Base-by-base conservation (phyloP, 2,329 filamentous ascomycete species). In the Aspergillus chevalieri region DNA sequence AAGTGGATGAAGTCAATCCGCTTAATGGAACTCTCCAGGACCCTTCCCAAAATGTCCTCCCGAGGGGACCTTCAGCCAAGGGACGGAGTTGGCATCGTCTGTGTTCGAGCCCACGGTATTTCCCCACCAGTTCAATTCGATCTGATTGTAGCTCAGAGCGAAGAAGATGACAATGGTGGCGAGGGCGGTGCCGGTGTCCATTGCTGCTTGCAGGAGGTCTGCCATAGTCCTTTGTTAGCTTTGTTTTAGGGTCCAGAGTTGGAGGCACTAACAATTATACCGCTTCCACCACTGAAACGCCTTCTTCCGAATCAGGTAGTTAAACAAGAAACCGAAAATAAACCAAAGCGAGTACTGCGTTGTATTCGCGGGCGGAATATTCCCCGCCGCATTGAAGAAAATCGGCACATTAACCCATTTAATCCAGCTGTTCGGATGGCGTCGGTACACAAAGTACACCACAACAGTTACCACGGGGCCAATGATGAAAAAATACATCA, bases 41-140 rank as follows among this genome's bases (percentile, higher is more conserved):
- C 63, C 61, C 43, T 63, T 65, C 1, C 66, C 66, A 47, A 68
- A 69, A 44, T 64, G 56, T 2, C 55, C 53, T 2, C 62, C 62
- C 1, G 52, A 46, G 0, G 65, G 48, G 1, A 68, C 65, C 9
- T 50, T 64, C 51, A 66, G 47, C 54, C 59, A 67, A 4, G 67
- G 67, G 17, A 64, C 61, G 0, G 62, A 66, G 5, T 69, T 65
- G 2, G 62, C 33, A 57, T 70, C 67, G 36, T 64, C 59, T 0
- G 66, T 70, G 48, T 68, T 53, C 0, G 60, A 59, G 8, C 67
- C 65, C 1, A 69, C 67, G 0, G 51, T 65, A 22, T 68, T 68
- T 1, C 66, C 66, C 66, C 66, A 68, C 66, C 66, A 68, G 10
- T 55, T 62, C 44, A 67, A 55, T 10, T 44, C 58, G 21, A 64